A percentile compares a stretch with the other conserved stretches of the same genome.
These are phyloP conservation scores for Teratosphaeria viscida DNA, from an alignment of 2,329 filamentous ascomycete genomes.

Conservation along the genomic window DNA sequence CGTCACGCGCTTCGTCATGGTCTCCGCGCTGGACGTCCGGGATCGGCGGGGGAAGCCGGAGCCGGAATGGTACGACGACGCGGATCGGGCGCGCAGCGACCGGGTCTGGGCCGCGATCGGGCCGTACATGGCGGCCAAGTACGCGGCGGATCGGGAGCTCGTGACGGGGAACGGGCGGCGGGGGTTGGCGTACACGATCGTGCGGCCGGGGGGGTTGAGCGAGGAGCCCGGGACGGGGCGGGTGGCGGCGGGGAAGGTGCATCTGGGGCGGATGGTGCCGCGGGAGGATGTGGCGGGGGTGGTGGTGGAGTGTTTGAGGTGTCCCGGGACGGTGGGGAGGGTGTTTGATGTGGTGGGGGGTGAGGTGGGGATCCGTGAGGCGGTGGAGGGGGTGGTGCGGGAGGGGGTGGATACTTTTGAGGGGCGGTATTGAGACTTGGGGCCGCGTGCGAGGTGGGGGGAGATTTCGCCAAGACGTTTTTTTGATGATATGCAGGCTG, in stretches of 20 bases:
- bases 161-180: constrained; percentile 29
- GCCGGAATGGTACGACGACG: constrained; percentile 36
- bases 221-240: constrained; percentile 37
- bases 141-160: constrained; percentile 32
- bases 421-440: constrained; percentile 18
- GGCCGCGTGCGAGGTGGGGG: no score
- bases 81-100: constrained; percentile 27
- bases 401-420: constrained; percentile 27
- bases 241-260: constrained; percentile 34
- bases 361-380: constrained; percentile 29
- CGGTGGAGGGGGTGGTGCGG: constrained; percentile 29
- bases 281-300: constrained; percentile 52
- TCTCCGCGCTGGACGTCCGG: constrained; percentile 52
- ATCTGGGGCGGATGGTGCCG: constrained; percentile 32
- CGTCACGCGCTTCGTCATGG: constrained; percentile 52
- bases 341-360: constrained; percentile 37
- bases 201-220: constrained; percentile 33
- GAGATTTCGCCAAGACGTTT: no score
- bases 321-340: constrained; percentile 35
- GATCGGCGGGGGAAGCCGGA: constrained; percentile 29
- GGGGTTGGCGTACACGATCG: constrained; percentile 36
- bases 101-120: constrained; percentile 31
- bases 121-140: constrained; percentile 33
- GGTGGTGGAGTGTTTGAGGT: constrained; percentile 44
- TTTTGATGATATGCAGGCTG: no score